Conservation (phyloP, 139 green algal species). For the Auxenochlorella pyrenoidosa region DNA sequence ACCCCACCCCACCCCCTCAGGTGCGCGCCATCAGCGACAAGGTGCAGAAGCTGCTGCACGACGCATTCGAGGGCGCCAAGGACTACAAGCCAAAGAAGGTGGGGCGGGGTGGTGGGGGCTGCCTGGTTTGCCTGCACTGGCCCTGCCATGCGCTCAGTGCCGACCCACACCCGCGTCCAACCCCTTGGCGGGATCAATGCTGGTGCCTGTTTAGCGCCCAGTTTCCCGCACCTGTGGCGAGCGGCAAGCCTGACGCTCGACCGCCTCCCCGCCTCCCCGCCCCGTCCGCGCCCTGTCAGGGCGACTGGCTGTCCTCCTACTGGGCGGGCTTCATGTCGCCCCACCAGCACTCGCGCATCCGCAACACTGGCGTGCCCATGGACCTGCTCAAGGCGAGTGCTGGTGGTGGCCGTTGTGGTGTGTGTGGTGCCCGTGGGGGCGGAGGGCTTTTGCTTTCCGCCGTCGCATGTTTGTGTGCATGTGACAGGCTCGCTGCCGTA, state of each 20-base stretch:
- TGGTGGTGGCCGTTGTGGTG: background rate
- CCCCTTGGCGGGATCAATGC: too few species aligned
- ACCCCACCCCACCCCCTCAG: background rate
- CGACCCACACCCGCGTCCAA: too few species aligned
- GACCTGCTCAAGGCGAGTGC: constrained; percentile 57
- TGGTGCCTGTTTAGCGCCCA: background rate
- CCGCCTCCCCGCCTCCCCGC: too few species aligned
- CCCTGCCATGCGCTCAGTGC: too few species aligned
- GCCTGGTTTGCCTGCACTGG: too few species aligned
- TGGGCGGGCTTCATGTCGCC: constrained; percentile 93
- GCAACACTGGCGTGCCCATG: constrained; percentile 89
- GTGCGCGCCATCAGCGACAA: constrained; percentile 61
- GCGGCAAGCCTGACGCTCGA: too few species aligned
- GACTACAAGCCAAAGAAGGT: constrained; percentile 78
- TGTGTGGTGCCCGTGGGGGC: background rate
- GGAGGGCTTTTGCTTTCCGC: too few species aligned
- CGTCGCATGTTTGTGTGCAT: too few species aligned
- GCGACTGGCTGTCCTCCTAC: constrained; percentile 38
- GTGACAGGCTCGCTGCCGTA: too few species aligned
- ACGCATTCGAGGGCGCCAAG: constrained; percentile 86
- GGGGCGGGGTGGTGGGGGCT: background rate
- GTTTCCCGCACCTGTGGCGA: too few species aligned
- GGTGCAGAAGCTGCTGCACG: constrained; percentile 77
- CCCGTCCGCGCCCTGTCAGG: background rate
- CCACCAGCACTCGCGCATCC: constrained; percentile 87